These are phyloP conservation scores for Cladosporium sp. DNA, from an alignment of 2,329 filamentous ascomycete genomes.

Conservation along the genomic window DNA sequence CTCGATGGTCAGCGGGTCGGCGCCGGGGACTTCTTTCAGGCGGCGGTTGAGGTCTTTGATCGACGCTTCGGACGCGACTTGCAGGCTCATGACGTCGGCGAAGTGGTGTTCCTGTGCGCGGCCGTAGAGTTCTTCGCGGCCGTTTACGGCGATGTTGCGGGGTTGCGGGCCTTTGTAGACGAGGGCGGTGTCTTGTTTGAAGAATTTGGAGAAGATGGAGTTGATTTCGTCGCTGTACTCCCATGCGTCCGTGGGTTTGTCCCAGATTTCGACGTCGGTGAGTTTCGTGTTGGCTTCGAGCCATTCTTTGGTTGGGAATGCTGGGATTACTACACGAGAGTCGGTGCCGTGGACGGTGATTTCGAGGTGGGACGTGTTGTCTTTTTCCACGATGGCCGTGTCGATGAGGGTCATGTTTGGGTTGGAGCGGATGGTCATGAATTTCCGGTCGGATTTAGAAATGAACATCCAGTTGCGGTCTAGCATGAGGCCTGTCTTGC, in stretches of 20 bases:
- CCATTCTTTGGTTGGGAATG: conserved; percentile 52
- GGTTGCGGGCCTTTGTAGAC: conserved; percentile 59
- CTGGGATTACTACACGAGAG: conserved; percentile 48
- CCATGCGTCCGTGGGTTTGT: conserved; percentile 52
- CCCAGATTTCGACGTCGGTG: conserved; percentile 54
- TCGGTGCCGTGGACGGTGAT: conserved; percentile 44
- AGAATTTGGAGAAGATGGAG: conserved; percentile 50
- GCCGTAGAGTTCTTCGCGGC: conserved; percentile 50
- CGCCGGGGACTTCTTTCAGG: conserved; percentile 33
- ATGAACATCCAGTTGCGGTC: conserved; percentile 66
- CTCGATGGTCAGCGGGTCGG: conserved; percentile 52
- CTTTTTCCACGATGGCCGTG: conserved; percentile 43
- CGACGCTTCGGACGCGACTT: conserved; percentile 52
- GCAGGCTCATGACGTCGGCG: conserved; percentile 55
- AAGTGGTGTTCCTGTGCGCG: conserved; percentile 45
- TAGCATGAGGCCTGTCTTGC: conserved; percentile 54
- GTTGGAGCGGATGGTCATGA: conserved; percentile 59
- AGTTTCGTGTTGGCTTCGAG: conserved; percentile 49
- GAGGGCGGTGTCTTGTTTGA: conserved; percentile 51
- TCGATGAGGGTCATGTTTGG: conserved; percentile 60
- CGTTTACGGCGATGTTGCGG: conserved; percentile 53
- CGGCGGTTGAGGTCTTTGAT: conserved; percentile 55
- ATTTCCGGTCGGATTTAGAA: conserved; percentile 46
- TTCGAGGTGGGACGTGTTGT: conserved; percentile 36
- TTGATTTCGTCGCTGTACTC: conserved; percentile 51